Evolutionary conservation across 2,329 filamentous ascomycete genomes (phyloP), one percentile per base, ranked within the genome.

Genomic region (Ascochyta rabiei): DNA sequence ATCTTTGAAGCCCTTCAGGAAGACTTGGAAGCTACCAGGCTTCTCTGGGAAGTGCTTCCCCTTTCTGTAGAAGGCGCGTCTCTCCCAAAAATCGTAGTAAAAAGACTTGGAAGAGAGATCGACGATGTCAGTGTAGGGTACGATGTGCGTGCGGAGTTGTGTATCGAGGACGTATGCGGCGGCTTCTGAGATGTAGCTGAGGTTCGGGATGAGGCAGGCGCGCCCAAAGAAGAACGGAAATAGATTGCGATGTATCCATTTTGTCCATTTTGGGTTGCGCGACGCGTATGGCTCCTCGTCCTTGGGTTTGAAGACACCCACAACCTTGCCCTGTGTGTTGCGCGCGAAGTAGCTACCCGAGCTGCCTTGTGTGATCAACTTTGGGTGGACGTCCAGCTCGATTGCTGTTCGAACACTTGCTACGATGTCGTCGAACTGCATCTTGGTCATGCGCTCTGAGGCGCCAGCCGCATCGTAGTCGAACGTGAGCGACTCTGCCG

Each of bases 291-390:
- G 95, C 75, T 99, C 96, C 78, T 99, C 95, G 67, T 99, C 95
- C 77, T 99, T 99, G 37, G 95, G 95, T 75, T 99, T 99, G 79
- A 99, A 99, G 4, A 99, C 95, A 31, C 93, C 95, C 4, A 99
- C 91, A 15, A 97, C 91, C 79, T 96, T 97, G 46, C 95, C 95
- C 52, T 93, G 89, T 1, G 85, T 85, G 68, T 96, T 96, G 55
- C 93, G 85, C 23, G 95, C 95, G 82, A 99, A 99, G 79, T 99
- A 99, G 75, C 93, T 97, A 43, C 95, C 95, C 3, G 95, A 98
- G 76, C 93, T 98, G 34, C 95, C 95, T 74, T 99, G 95, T 0
- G 93, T 88, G 64, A 99, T 99, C 86, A 99, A 90, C 68, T 90
- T 93, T 4, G 95, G 95, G 73, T 99, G 95, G 44, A 93, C 85